phyloP scores from a whole-genome alignment of 768 basidiomycete genomes.

The Podaxis rugospora region DNA sequence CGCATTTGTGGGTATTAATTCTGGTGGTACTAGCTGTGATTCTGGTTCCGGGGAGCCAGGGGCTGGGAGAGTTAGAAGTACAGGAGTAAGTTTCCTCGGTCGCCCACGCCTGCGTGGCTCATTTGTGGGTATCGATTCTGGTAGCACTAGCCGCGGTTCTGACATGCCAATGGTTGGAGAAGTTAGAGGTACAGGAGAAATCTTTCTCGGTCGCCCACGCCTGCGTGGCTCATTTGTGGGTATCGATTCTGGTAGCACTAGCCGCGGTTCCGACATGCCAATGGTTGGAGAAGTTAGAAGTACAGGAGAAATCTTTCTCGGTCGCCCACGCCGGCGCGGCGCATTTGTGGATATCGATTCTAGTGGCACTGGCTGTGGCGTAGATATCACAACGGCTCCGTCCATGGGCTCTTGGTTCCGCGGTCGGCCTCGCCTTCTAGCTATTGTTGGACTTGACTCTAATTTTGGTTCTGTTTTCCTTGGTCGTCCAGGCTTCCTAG shows the following conservation, averaged over 20 bases:
- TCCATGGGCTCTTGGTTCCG: neutral
- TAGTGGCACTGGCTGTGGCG: neutral
- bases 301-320: neutral
- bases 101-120: neutral
- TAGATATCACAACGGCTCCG: neutral
- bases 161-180: neutral
- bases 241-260: neutral
- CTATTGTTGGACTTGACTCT: neutral
- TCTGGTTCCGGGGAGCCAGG: neutral
- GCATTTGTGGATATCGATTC: neutral
- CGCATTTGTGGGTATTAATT: neutral
- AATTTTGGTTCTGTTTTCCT: neutral
- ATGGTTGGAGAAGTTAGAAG: neutral
- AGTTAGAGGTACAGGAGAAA: neutral
- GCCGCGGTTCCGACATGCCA: neutral
- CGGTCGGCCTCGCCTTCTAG: neutral
- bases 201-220: conserved; percentile 1
- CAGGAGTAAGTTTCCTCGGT: neutral
- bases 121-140: neutral
- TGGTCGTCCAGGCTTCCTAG: neutral
- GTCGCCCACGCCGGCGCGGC: neutral
- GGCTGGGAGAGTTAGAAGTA: neutral
- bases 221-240: neutral
- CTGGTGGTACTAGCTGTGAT: neutral
- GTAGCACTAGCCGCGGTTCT: neutral